Base-by-base conservation (phyloP, 1,284 basidiomycete genomes). In the Ustilago nuda region DNA sequence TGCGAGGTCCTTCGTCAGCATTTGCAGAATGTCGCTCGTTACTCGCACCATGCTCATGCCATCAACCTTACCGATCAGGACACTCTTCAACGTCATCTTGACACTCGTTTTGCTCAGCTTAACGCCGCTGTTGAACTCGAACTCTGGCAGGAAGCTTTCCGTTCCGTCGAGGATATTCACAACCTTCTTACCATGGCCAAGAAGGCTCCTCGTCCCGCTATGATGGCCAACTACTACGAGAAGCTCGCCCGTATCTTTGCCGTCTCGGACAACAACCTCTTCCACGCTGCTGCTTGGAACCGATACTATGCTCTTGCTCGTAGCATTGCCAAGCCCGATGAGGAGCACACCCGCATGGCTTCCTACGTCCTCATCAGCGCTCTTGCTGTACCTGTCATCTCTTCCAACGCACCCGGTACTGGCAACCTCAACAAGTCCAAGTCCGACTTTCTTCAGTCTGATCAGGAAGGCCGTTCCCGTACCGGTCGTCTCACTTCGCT, bases 201-300 rank as follows among this genome's bases (percentile, higher is more conserved):
- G 87, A 95, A 95, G 87, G 91, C 92, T 0, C 93, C 94, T 7
- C 91, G 93, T 46, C 94, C 94, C 0, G 90, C 92, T 8, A 98
- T 98, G 94, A 98, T 99, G 96, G 95, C 95, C 72, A 95, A 94
- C 86, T 99, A 98, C 88, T 99, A 98, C 88, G 95, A 98, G 87
- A 98, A 98, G 88, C 91, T 98, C 74, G 94, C 95, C 52, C 92
- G 93, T 82, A 98, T 99, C 83, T 99, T 99, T 85, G 88, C 88
- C 74, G 95, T 94, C 78, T 93, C 93, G 5, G 84, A 87, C 69
- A 96, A 95, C 86, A 91, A 93, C 15, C 89, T 99, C 45, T 99
- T 96, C 88, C 96, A 99, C 86, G 96, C 97, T 64, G 95, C 96
- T 23, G 94, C 97, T 0, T 98, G 95, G 94, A 92, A 92, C 66